Percentiles rank a stretch among this genome's conserved stretches.
Evolutionary conservation across 2,329 filamentous ascomycete genomes (phyloP).

Genomic region (Westerdykella sp.): DNA sequence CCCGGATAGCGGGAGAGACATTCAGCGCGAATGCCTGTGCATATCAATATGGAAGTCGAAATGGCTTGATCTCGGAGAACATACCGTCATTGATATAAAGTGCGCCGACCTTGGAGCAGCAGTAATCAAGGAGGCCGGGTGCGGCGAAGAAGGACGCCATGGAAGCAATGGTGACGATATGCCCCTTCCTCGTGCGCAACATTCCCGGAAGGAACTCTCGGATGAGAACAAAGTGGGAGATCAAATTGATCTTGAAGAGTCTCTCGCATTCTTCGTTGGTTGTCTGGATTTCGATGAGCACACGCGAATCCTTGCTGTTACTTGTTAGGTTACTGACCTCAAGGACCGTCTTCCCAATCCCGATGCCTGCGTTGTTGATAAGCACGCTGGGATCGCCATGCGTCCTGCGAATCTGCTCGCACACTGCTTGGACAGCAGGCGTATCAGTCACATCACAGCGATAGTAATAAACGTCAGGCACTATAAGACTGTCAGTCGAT

Average conservation of each 20-base stretch:
- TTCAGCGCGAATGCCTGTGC: conserved; percentile 19
- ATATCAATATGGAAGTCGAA: neutral
- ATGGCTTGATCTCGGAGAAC: neutral
- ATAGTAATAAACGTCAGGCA: conserved; percentile 22
- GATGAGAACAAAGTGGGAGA: conserved; percentile 23
- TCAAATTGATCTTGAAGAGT: conserved; percentile 27
- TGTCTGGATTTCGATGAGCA: conserved; percentile 9
- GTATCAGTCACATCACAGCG: conserved; percentile 21
- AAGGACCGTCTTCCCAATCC: conserved; percentile 14
- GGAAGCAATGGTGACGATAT: conserved; percentile 25
- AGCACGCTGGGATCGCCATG: conserved; percentile 24
- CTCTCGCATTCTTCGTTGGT: conserved; percentile 21
- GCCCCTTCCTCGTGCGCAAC: conserved; percentile 24
- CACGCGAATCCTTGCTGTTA: neutral
- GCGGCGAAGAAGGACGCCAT: conserved; percentile 24
- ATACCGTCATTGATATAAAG: conserved; percentile 26
- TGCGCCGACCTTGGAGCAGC: conserved; percentile 22
- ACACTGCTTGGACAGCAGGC: conserved; percentile 11
- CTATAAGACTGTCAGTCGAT: conserved; percentile 1
- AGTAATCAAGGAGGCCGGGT: conserved; percentile 24
- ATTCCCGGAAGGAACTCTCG: conserved; percentile 28
- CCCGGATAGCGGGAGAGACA: conserved; percentile 18
- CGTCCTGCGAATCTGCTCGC: conserved; percentile 13
- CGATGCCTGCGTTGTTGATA: conserved; percentile 30
- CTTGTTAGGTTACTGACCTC: conserved; percentile 7